phyloP scores from a whole-genome alignment of 2,329 filamentous ascomycete genomes.

The Diaporthe citrichinensis region DNA sequence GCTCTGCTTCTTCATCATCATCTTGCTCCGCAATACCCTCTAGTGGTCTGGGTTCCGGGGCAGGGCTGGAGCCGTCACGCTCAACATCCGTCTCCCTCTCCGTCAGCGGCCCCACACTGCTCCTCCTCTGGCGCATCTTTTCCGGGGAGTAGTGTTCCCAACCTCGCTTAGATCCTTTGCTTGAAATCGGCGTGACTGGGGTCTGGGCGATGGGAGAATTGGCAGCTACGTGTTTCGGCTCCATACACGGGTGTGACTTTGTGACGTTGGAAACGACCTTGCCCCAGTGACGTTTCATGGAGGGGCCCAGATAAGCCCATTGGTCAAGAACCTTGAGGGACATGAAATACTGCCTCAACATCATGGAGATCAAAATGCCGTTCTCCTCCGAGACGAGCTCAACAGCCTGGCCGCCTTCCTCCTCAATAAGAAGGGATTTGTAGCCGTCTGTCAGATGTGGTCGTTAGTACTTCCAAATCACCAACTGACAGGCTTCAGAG shows the following conservation, averaged over 20 bases:
- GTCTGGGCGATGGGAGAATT: slow-evolving; percentile 21
- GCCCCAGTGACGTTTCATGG: slow-evolving; percentile 75
- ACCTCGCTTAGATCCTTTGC: slow-evolving; percentile 41
- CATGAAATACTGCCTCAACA: slow-evolving; percentile 93
- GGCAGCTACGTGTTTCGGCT: slow-evolving; percentile 25
- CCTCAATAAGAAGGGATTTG: slow-evolving; percentile 79
- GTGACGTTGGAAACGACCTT: slow-evolving; percentile 74
- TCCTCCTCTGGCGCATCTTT: slow-evolving; percentile 53
- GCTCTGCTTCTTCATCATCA: slow-evolving; percentile 63
- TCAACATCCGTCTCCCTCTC: slow-evolving; percentile 49
- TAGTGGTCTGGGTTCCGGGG: slow-evolving; percentile 43
- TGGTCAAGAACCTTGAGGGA: slow-evolving; percentile 83
- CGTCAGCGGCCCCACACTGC: slow-evolving; percentile 54
- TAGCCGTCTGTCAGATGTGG: slow-evolving; percentile 75
- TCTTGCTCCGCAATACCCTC: slow-evolving; percentile 51
- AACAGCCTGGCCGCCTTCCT: slow-evolving; percentile 81
- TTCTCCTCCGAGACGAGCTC: slow-evolving; percentile 89
- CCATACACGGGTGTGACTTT: slow-evolving; percentile 46
- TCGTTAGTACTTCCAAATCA: neutral
- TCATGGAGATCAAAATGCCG: slow-evolving; percentile 86
- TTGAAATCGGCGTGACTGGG: slow-evolving; percentile 1
- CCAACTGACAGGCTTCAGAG: neutral
- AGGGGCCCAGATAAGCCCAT: slow-evolving; percentile 80
- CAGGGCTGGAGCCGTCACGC: slow-evolving; percentile 47
- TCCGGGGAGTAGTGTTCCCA: slow-evolving; percentile 57